Conservation (phyloP, 1,139 yeast species). For the Candida sp. region DNA sequence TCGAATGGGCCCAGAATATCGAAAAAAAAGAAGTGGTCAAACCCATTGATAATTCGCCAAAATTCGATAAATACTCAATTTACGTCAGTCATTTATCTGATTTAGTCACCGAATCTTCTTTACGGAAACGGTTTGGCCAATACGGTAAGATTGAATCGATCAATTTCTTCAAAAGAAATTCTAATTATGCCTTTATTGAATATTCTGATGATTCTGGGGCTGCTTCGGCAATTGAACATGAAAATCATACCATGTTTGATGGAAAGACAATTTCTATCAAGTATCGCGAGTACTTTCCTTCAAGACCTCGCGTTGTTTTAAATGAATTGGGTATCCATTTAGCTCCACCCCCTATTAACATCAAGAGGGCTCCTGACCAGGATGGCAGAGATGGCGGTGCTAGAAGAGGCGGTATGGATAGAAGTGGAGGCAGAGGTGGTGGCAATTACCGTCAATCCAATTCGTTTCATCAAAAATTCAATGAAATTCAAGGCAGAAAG, state of each 20-base stretch:
- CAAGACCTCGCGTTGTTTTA: slow-evolving; percentile 5
- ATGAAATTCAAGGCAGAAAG: background rate
- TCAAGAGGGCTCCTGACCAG: slow-evolving; percentile 14
- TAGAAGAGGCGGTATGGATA: background rate
- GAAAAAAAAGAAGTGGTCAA: slow-evolving; percentile 20
- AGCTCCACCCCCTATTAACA: slow-evolving; percentile 71
- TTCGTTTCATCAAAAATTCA: background rate
- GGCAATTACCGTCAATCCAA: background rate
- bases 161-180: slow-evolving; percentile 44
- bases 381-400: background rate
- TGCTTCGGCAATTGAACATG: slow-evolving; percentile 73
- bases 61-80: slow-evolving; percentile 63
- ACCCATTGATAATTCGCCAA: slow-evolving; percentile 4
- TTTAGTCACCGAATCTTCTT: slow-evolving; percentile 46
- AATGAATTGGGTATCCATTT: slow-evolving; percentile 33
- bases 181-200: slow-evolving; percentile 67
- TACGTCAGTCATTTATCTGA: slow-evolving; percentile 69
- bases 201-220: slow-evolving; percentile 62
- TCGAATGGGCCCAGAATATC: slow-evolving; percentile 82
- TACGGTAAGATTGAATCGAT: slow-evolving; percentile 63
- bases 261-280: slow-evolving; percentile 77
- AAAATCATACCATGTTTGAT: slow-evolving; percentile 68
- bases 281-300: slow-evolving; percentile 54
- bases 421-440: background rate
- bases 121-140: slow-evolving; percentile 52